phyloP scores from a whole-genome alignment of 768 basidiomycete species.

The Auriculariales sp. region DNA sequence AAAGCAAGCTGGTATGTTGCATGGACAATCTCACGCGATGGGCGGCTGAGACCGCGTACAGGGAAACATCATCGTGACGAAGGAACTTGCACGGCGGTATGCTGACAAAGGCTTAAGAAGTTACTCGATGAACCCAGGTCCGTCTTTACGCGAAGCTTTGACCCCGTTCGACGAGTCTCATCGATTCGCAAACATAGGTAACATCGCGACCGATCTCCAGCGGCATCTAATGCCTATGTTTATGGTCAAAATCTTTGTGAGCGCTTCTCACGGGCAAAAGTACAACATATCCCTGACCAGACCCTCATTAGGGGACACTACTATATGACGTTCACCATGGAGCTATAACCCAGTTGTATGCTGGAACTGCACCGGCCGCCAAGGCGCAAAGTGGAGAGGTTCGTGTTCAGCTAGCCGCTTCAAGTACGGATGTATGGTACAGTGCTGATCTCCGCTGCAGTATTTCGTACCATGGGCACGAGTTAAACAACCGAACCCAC shows the following conservation, averaged over 20 bases:
- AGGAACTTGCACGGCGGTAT: conserved; percentile 25
- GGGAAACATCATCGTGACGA: conserved; percentile 23
- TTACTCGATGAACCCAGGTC: no score
- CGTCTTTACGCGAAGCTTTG: no score
- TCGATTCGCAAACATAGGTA: no score
- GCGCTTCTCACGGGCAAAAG: no score
- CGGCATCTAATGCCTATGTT: conserved; percentile 14
- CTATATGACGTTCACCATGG: conserved; percentile 19
- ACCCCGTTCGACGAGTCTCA: no score
- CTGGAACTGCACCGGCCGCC: conserved; percentile 20
- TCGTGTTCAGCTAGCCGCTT: conserved; percentile 11
- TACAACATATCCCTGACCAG: conserved; percentile 7
- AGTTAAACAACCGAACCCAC: conserved; percentile 16
- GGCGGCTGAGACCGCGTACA: no score
- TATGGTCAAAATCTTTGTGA: no score
- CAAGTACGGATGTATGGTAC: background rate
- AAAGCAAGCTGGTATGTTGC: conserved; percentile 17
- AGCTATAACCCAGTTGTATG: conserved; percentile 24
- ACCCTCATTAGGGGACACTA: conserved; percentile 4
- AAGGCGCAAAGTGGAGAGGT: conserved; percentile 19
- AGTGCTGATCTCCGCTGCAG: conserved; percentile 11
- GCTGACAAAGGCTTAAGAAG: no score
- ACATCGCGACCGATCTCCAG: conserved; percentile 18
- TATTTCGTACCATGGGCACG: conserved; percentile 37
- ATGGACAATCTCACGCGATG: no score